Base-by-base conservation (phyloP, 2,329 filamentous ascomycete species). In the Hymenoscyphus repandus region DNA sequence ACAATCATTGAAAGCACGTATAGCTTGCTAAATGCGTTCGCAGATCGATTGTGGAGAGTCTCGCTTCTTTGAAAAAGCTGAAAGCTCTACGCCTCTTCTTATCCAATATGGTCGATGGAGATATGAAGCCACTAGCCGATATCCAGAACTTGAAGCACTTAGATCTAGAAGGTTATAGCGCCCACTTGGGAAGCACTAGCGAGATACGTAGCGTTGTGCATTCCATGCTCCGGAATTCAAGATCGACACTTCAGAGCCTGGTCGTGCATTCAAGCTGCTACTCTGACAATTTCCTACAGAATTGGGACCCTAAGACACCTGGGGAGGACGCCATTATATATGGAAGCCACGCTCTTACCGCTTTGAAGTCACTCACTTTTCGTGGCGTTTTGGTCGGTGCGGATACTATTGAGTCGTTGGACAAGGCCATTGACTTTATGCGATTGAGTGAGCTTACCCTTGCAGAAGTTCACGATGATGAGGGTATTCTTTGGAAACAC, bases 141-240 rank as follows among this genome's bases (percentile, higher is more conserved):
- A 36, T 46, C 42, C 12, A 45, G 9, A 46, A 48, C 18, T 20
- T 50, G 18, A 45, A 41, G 27, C 48, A 50, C 15, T n/a, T 50
- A 7, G 4, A 18, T 20, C 12, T 50, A 11, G 22, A 30, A 27
- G 11, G 27, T 9, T 3, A 31, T n/a, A 9, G 22, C 6, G 1
- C 10, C 6, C 38, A 20, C 10, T 2, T 7, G 5, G 13, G 6
- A 7, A 12, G 11, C 34, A 2, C 12, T n/a, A 7, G 5, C 3
- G 17, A 11, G 10, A 20, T 40, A 11, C 7, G 11, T n/a, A 33
- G 13, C n/a, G 12, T 12, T 20, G 39, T 41, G 2, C 46, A 48
- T 15, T 46, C 27, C 12, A 39, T 41, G 17, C 27, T 36, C 6
- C 20, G 13, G 17, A 50, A 45, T 31, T 45, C 48, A 1, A 39